A percentile compares a stretch with the other conserved stretches of the same genome.
Evolutionary conservation across 176 grass and related monocot species (phyloP).

Genomic region (Puya raimondii): DNA sequence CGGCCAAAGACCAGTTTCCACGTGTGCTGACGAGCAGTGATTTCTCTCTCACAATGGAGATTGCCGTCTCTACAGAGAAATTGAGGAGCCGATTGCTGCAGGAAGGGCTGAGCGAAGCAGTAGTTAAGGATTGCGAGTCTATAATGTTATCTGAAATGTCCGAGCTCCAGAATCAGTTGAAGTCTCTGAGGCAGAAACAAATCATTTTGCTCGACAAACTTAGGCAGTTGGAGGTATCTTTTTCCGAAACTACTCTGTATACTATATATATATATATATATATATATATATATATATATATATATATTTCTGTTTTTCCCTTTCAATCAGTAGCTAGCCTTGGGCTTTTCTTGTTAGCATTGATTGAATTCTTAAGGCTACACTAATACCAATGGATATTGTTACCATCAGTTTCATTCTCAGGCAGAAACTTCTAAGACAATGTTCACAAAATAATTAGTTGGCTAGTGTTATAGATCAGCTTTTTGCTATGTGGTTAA

Average conservation of each 20-base stretch:
- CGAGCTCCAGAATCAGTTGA: slow-evolving; percentile 59
- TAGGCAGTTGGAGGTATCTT: slow-evolving; percentile 76
- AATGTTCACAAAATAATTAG: not conserved
- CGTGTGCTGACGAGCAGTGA: slow-evolving; percentile 44
- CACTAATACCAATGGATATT: too few relatives aligned
- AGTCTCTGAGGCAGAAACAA: slow-evolving; percentile 64
- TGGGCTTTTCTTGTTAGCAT: not conserved
- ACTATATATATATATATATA: too few relatives aligned
- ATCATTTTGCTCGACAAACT: slow-evolving; percentile 74
- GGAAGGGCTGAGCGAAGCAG: slow-evolving; percentile 53
- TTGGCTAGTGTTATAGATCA: not conserved
- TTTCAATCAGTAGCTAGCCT: not conserved
- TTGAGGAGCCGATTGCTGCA: slow-evolving; percentile 47
- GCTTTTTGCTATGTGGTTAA: too few relatives aligned
- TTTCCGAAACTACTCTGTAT: not conserved
- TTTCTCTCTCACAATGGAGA: slow-evolving; percentile 35
- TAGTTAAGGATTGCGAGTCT: slow-evolving; percentile 74
- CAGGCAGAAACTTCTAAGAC: too few relatives aligned
- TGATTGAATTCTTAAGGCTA: not conserved
- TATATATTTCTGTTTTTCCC: too few relatives aligned
- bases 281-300: too few relatives aligned
- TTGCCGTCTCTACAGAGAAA: slow-evolving; percentile 64
- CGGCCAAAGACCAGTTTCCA: slow-evolving; percentile 63
- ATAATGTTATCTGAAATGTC: slow-evolving; percentile 80
- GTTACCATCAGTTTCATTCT: too few relatives aligned